Evolutionary conservation across 208 protist species (phyloP).

Genomic region (Leishmania lainsoni): DNA sequence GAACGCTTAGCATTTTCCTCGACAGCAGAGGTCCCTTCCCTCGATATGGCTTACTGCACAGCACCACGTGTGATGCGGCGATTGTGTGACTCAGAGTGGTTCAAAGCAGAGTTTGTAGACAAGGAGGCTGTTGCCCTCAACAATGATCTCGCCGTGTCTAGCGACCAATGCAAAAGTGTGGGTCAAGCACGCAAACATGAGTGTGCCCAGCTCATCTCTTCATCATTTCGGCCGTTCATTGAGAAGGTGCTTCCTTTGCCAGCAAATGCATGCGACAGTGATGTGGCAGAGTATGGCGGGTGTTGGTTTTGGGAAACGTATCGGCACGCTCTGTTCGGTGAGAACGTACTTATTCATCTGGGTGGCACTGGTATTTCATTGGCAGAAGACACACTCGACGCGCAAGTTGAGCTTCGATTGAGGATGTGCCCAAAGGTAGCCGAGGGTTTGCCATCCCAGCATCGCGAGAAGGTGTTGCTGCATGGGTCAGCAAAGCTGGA

Average conservation of each 20-base stretch:
- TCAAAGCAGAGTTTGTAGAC: slow-evolving; percentile 7
- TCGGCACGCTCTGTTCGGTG: slow-evolving; percentile 60
- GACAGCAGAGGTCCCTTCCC: neutral
- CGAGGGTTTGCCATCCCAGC: slow-evolving; percentile 1
- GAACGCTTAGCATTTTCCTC: neutral
- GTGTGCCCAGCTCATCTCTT: slow-evolving; percentile 45
- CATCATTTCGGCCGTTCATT: slow-evolving; percentile 44
- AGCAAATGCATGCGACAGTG: neutral
- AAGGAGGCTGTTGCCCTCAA: neutral
- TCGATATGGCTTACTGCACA: slow-evolving; percentile 6
- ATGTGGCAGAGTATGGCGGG: slow-evolving; percentile 38
- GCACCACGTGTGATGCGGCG: slow-evolving; percentile 4
- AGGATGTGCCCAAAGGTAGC: slow-evolving; percentile 9
- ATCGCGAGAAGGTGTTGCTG: slow-evolving; percentile 5
- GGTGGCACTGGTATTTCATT: slow-evolving; percentile 59
- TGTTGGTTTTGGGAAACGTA: slow-evolving; percentile 82
- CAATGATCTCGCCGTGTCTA: slow-evolving; percentile 12
- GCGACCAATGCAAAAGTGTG: slow-evolving; percentile 9
- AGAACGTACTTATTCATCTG: slow-evolving; percentile 55
- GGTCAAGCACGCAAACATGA: slow-evolving; percentile 29
- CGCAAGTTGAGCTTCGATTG: slow-evolving; percentile 46
- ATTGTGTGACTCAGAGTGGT: slow-evolving; percentile 30
- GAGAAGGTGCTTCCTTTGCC: slow-evolving; percentile 35
- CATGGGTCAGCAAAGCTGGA: slow-evolving; percentile 69
- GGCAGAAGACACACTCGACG: slow-evolving; percentile 55